These are phyloP conservation scores for Glebionis coronaria DNA, from an alignment of 129 eudicot species.

Conservation along the genomic window DNA sequence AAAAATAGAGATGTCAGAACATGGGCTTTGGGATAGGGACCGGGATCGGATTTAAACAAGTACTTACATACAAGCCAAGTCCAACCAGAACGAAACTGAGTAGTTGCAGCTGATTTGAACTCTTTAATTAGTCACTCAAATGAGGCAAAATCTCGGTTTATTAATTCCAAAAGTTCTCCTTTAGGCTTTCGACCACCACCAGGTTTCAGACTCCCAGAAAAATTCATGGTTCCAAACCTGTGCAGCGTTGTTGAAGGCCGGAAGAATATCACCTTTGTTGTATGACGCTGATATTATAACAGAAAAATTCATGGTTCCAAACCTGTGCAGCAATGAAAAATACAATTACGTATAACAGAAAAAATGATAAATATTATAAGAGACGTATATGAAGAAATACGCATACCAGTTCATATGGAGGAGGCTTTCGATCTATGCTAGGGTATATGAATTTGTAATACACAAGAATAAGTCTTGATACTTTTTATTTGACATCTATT, in stretches of 20 bases:
- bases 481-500: too few species aligned
- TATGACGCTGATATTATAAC: slow-evolving; percentile 62
- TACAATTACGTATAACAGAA: slow-evolving; percentile 4
- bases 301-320: slow-evolving; percentile 65
- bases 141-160: slow-evolving; percentile 91
- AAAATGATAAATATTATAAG: background rate
- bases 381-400: background rate
- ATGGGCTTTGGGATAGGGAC: background rate
- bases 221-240: slow-evolving; percentile 97
- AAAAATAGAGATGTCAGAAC: slow-evolving; percentile 3
- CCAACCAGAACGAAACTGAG: slow-evolving; percentile 99
- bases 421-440: slow-evolving; percentile 71
- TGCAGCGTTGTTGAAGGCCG: slow-evolving; percentile 88
- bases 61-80: slow-evolving; percentile 95
- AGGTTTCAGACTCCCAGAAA: slow-evolving; percentile 98
- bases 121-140: slow-evolving; percentile 65
- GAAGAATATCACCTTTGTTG: slow-evolving; percentile 77
- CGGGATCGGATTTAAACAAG: background rate
- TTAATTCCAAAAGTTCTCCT: slow-evolving; percentile 71
- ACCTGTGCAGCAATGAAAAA: too few species aligned
- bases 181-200: slow-evolving; percentile 94
- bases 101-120: too few species aligned
- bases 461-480: too few species aligned
- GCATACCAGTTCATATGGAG: slow-evolving; percentile 73
- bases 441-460: slow-evolving; percentile 4